A percentile compares a stretch with the other conserved stretches of the same genome.
These are phyloP conservation scores for Corymbia maculata DNA, from an alignment of 345 rosid genomes.

Conservation along the genomic window DNA sequence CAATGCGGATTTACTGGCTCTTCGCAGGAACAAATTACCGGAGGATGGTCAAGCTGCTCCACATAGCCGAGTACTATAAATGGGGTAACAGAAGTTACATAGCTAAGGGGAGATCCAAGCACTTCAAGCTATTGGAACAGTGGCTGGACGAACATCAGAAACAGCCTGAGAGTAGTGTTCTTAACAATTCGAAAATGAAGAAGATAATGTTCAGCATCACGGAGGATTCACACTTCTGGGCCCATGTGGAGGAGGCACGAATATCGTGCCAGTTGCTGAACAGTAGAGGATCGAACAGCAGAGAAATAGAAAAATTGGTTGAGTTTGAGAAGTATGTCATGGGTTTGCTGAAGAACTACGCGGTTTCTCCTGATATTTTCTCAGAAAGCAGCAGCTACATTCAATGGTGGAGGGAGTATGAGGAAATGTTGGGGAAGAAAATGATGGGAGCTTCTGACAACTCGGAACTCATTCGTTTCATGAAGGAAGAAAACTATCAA, in stretches of 20 bases:
- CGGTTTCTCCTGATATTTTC: constrained; percentile 62
- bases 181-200: not conserved
- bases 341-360: constrained; percentile 17
- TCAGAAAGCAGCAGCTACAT: constrained; percentile 43
- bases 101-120: constrained; percentile 26
- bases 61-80: constrained; percentile 52
- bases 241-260: constrained; percentile 60
- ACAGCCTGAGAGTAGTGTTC: not conserved
- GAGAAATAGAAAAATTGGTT: constrained; percentile 3
- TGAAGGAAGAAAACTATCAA: constrained; percentile 14
- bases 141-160: constrained; percentile 17
- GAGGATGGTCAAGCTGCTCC: constrained; percentile 72
- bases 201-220: constrained; percentile 19
- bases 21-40: constrained; percentile 41
- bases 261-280: constrained; percentile 2
- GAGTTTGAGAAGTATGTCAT: constrained; percentile 30
- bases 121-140: constrained; percentile 33
- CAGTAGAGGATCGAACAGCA: not conserved
- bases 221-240: constrained; percentile 83
- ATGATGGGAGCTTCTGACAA: not conserved
- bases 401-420: constrained; percentile 54
- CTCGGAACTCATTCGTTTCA: constrained; percentile 18
- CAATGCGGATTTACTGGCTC: constrained; percentile 23
- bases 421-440: not conserved
- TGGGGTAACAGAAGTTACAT: constrained; percentile 15